Evolutionary conservation across 2,329 filamentous ascomycete genomes (phyloP), one percentile per base, ranked within the genome.

Genomic region (Alternaria dauci): DNA sequence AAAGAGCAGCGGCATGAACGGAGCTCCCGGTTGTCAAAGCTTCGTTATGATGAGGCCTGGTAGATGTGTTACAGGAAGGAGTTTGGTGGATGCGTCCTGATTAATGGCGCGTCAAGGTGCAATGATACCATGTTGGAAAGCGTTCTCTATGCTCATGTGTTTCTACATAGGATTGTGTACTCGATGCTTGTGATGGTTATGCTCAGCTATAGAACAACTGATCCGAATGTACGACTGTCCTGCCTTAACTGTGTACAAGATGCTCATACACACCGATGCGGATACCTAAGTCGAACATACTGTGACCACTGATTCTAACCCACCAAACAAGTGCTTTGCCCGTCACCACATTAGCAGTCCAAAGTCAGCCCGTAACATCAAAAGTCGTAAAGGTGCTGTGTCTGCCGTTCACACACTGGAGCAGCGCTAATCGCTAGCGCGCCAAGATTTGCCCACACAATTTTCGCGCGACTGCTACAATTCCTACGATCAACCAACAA

Each of bases 1-100:
- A 74, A 42, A 69, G 70, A 44, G 73, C 71, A 44, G 74, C 69
- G 47, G 74, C 75, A 34, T 73, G 65, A 55, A 14, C n/a, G 50
- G 11, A 2, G 5, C 48, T 53, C 11, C 16, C 7, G 28, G n/a
- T 20, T 8, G 6, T 55, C 53, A 36, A 44, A 25, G 26, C 8
- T 28, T 2, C 18, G 55, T 43, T 38, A 38, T 16, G 50, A 16
- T 52, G 12, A 55, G 30, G 44, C 18, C 56, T 55, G 55, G 53
- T 23, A 44, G 30, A 63, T 58, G 48, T 54, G 8, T 36, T 44
- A n/a, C 18, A 18, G 38, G 26, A 32, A 12, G 58, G 50, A 62
- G 32, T 55, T 56, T 26, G 42, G n/a, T n/a, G 28, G 18, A 36
- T 25, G 42, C 30, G 47, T 58, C 18, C 63, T 58, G 41, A 23